Evolutionary conservation across 495 filamentous ascomycete genomes (phyloP).

Genomic region (Echria macrotheca): DNA sequence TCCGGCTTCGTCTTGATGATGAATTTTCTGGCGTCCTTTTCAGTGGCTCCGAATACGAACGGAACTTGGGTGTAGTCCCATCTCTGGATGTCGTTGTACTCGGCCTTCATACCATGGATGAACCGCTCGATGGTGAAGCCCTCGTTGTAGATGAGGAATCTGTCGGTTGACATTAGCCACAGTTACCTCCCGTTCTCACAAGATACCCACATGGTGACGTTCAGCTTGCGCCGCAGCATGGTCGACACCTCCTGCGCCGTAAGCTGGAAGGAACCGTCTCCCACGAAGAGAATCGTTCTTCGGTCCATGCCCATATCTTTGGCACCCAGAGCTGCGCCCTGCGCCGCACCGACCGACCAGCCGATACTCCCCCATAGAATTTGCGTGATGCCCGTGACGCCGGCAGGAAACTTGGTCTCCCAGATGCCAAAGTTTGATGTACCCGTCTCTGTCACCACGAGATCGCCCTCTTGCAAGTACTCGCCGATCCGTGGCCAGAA

Average conservation of each 20-base stretch:
- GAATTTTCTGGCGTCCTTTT: conserved; percentile 56
- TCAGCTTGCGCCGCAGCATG: conserved; percentile 71
- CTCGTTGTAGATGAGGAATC: conserved; percentile 72
- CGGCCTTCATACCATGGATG: conserved; percentile 70
- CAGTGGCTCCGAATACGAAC: conserved; percentile 57
- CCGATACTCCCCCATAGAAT: conserved; percentile 89
- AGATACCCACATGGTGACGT: conserved; percentile 67
- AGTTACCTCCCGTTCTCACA: no score
- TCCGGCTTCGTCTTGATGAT: conserved; percentile 66
- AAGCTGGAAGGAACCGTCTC: conserved; percentile 81
- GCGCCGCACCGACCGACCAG: conserved; percentile 71
- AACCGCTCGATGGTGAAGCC: conserved; percentile 71
- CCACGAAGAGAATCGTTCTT: conserved; percentile 77
- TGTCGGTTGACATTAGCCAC: conserved; percentile 21
- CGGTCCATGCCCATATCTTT: conserved; percentile 51
- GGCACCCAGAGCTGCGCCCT: conserved; percentile 67
- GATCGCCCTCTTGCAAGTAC: conserved; percentile 69
- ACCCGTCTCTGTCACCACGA: conserved; percentile 84
- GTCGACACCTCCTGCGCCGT: conserved; percentile 83
- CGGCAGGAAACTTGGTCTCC: conserved; percentile 74
- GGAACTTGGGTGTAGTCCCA: conserved; percentile 72
- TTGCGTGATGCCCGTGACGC: conserved; percentile 73
- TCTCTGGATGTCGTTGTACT: conserved; percentile 72
- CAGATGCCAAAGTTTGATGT: conserved; percentile 87
- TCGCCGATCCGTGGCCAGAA: conserved; percentile 79